Evolutionary conservation across 192 early-diverging fungal species (phyloP), one percentile per base, ranked within the genome.

Genomic region (Chytriomyces confervae): DNA sequence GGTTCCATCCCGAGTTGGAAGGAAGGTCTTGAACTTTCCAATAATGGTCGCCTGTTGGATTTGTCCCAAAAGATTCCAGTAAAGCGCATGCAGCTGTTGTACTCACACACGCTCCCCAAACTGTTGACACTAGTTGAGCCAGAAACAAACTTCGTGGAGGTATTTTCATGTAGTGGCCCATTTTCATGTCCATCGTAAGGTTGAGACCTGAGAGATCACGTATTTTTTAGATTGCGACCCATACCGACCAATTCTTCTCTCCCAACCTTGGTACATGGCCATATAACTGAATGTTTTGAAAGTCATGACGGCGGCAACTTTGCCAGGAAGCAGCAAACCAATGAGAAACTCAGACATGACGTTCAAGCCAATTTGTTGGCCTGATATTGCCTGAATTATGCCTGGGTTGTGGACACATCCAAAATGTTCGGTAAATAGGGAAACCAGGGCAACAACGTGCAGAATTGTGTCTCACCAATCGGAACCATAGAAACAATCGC

Each of bases 251-350:
- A 36, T 27, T 27, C 36, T 36, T 1, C 36, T 36, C 36, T 77
- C 62, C 89, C 91, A 79, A 60, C 90, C 92, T 84, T 98, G 95
- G 20, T 85, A 79, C 84, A 94, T 86, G 6, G 90, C 87, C 70
- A 92, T 95, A 80, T 91, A 92, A 49, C 92, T 92, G 69, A 93
- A 89, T 11, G 93, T 91, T 82, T 97, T 97, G 89, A 95, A 97
- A 5, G 92, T 89, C 53, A 95, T 91, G 66, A 95, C 94, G 74
- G 90, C 91, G 48, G 95, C 92, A 13, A 93, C 90, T 69, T 94
- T 82, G 24, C 95, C 95, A 5, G 94, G 93, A 57, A 91, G 80
- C 6, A 92, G 85, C 63, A 92, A 91, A 75, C 95, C 95, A 62
- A 92, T 92, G 69, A 95, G 87, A 73, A 94, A 92, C 85, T 96